Conservation (phyloP, 1,139 yeast species). For the Yamadazyma membranifaciens region DNA sequence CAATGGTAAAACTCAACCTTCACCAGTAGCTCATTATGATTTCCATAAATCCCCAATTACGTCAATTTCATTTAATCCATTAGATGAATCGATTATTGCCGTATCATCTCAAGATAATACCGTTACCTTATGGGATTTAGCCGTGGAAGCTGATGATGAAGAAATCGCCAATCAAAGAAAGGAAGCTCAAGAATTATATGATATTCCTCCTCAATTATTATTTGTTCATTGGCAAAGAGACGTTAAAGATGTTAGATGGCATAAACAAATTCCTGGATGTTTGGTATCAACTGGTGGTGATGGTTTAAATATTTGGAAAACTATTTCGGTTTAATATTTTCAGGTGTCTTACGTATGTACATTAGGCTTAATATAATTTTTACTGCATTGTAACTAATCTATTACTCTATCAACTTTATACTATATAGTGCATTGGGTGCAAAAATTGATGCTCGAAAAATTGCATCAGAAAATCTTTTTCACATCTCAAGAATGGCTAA, state of each 20-base stretch:
- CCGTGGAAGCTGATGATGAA: conserved; percentile 96
- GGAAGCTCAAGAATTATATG: conserved; percentile 75
- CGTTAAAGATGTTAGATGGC: conserved; percentile 98
- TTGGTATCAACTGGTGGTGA: conserved; percentile 94
- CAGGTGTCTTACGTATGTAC: neutral
- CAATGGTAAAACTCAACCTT: conserved; percentile 54
- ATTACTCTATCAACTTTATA: neutral
- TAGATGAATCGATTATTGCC: conserved; percentile 92
- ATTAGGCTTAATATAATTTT: conserved; percentile 13
- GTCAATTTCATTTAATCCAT: conserved; percentile 89
- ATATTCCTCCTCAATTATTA: conserved; percentile 91
- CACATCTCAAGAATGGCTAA: conserved; percentile 60
- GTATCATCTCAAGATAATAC: conserved; percentile 97
- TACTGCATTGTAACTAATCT: neutral
- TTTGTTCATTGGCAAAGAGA: conserved; percentile 98
- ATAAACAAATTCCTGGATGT: conserved; percentile 93
- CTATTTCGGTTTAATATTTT: conserved; percentile 71
- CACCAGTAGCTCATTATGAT: conserved; percentile 88
- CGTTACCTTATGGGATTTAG: conserved; percentile 94
- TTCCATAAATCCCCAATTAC: conserved; percentile 95
- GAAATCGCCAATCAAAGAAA: conserved; percentile 77
- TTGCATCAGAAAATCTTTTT: neutral
- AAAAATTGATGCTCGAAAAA: neutral
- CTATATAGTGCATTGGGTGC: neutral
- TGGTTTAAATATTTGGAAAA: conserved; percentile 94